Conservation (phyloP, 1,139 yeast genomes). For the Komagataea norvegica region DNA sequence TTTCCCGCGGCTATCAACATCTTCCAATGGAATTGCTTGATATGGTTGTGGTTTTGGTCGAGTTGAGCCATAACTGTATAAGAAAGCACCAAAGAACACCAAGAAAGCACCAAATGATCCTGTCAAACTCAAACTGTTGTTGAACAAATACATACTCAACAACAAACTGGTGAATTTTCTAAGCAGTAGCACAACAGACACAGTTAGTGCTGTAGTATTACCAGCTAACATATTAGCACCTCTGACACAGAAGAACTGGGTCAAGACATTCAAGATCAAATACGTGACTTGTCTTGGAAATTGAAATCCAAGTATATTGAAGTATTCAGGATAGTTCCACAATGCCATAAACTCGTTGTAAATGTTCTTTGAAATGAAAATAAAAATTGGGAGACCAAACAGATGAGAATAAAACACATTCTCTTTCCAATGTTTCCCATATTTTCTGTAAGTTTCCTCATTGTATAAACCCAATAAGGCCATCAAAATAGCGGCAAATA, state of each 20-base stretch:
- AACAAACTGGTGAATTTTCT: slow-evolving; percentile 59
- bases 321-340: slow-evolving; percentile 19
- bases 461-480: slow-evolving; percentile 53
- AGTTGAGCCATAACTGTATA: slow-evolving; percentile 34
- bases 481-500: slow-evolving; percentile 44
- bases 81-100: slow-evolving; percentile 51
- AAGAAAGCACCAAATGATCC: slow-evolving; percentile 43
- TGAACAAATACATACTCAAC: slow-evolving; percentile 48
- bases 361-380: slow-evolving; percentile 26
- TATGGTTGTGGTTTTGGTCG: slow-evolving; percentile 6
- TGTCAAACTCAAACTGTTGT: slow-evolving; percentile 36
- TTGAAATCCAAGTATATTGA: slow-evolving; percentile 16
- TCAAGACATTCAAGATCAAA: slow-evolving; percentile 42
- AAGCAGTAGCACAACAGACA: slow-evolving; percentile 49
- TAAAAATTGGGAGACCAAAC: slow-evolving; percentile 52
- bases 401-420: slow-evolving; percentile 58
- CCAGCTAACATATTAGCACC: slow-evolving; percentile 66
- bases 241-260: slow-evolving; percentile 61
- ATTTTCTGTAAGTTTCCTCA: slow-evolving; percentile 44
- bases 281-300: slow-evolving; percentile 27
- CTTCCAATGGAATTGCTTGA: slow-evolving; percentile 6
- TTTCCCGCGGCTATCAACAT: background rate
- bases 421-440: slow-evolving; percentile 64
- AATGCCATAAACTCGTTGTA: slow-evolving; percentile 19
- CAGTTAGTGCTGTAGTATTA: slow-evolving; percentile 52